Conservation (phyloP, 2,329 filamentous ascomycete species). For the Apiospora phragmitis region DNA sequence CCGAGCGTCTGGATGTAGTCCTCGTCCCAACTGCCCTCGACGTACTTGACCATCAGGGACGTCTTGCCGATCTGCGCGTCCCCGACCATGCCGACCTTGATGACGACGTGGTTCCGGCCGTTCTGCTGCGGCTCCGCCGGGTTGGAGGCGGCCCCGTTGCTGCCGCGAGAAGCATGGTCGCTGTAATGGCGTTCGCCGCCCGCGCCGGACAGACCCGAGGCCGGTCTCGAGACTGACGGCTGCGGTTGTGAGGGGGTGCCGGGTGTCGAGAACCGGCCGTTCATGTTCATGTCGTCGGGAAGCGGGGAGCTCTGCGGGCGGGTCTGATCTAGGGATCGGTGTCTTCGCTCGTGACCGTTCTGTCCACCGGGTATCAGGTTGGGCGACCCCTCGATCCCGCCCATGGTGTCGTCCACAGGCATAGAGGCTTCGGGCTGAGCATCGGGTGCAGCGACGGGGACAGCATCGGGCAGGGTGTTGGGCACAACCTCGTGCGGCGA, state of each 20-base stretch:
- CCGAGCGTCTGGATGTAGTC: slow-evolving; percentile 99
- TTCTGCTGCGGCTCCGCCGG: slow-evolving; percentile 28
- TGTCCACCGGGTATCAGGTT: slow-evolving; percentile 32
- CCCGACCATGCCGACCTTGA: slow-evolving; percentile 99
- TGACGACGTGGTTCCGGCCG: slow-evolving; percentile 77
- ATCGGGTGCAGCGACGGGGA: neutral
- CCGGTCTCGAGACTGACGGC: slow-evolving; percentile 52
- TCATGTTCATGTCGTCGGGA: slow-evolving; percentile 35
- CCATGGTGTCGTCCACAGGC: slow-evolving; percentile 50
- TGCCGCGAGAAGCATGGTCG: slow-evolving; percentile 46
- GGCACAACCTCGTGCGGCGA: neutral
- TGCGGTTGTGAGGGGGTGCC: slow-evolving; percentile 40
- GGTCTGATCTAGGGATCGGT: slow-evolving; percentile 49
- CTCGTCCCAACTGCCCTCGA: slow-evolving; percentile 99
- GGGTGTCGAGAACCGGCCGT: slow-evolving; percentile 47
- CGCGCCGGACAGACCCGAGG: slow-evolving; percentile 52
- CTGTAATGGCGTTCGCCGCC: slow-evolving; percentile 40
- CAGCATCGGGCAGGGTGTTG: neutral
- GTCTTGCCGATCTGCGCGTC: slow-evolving; percentile 99
- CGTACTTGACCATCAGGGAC: slow-evolving; percentile 99
- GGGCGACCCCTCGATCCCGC: slow-evolving; percentile 48
- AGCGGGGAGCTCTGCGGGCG: slow-evolving; percentile 39
- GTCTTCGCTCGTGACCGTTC: slow-evolving; percentile 39
- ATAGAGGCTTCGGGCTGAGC: slow-evolving; percentile 26
- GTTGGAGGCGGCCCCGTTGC: slow-evolving; percentile 34